A percentile compares a stretch with the other conserved stretches of the same genome.
phyloP scores from a whole-genome alignment of 768 basidiomycete genomes.

The Leccinum subgranulosum region DNA sequence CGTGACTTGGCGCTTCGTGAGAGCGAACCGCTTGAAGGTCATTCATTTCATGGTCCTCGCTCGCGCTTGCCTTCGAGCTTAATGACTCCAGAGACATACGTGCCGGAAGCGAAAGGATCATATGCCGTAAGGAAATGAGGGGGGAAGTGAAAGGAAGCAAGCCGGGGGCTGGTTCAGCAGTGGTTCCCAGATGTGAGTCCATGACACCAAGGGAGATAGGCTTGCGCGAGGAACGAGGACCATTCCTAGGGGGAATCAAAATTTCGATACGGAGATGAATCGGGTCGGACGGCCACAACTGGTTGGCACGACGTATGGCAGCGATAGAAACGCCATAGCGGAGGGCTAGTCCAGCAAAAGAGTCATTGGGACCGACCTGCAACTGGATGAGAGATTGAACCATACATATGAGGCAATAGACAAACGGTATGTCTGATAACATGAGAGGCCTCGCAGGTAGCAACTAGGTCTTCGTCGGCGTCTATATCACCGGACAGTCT shows the following conservation, averaged over 20 bases:
- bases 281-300: slow-evolving; percentile 90
- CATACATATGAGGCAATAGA: neutral
- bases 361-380: slow-evolving; percentile 72
- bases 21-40: slow-evolving; percentile 8
- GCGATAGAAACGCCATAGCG: slow-evolving; percentile 85
- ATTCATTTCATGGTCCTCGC: slow-evolving; percentile 29
- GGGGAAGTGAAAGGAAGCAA: slow-evolving; percentile 15
- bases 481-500: neutral
- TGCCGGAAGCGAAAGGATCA: slow-evolving; percentile 25
- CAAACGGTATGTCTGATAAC: slow-evolving; percentile 17
- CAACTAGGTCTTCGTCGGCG: neutral
- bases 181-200: neutral
- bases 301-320: slow-evolving; percentile 82
- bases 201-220: neutral
- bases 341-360: slow-evolving; percentile 82
- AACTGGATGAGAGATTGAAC: neutral
- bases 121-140: slow-evolving; percentile 18
- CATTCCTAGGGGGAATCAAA: slow-evolving; percentile 56
- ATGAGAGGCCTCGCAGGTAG: neutral
- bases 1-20: neutral
- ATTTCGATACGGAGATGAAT: slow-evolving; percentile 84
- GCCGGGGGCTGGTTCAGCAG: neutral
- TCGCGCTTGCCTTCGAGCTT: slow-evolving; percentile 25
- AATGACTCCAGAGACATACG: slow-evolving; percentile 31
- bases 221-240: slow-evolving; percentile 5